Conservation (phyloP, 2,329 filamentous ascomycete genomes). For the Ophiocordyceps camponoti-rufipedis region DNA sequence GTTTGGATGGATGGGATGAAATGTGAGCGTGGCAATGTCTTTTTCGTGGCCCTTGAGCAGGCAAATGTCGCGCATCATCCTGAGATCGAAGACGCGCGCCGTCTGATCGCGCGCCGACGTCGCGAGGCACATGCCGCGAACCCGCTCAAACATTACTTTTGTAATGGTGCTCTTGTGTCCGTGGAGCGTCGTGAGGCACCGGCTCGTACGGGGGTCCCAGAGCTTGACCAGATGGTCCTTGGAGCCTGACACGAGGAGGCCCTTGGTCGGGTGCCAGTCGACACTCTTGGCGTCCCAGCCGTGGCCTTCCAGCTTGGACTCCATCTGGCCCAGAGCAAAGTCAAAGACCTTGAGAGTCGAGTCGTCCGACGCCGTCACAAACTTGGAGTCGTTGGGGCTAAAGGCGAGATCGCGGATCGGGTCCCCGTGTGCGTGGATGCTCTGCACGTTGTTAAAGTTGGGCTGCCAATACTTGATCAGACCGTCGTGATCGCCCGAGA, state of each 20-base stretch:
- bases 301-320: conserved; percentile 76
- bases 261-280: conserved; percentile 95
- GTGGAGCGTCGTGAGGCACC: conserved; percentile 83
- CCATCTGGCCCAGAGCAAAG: conserved; percentile 71
- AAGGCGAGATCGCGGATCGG: conserved; percentile 85
- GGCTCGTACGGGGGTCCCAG: conserved; percentile 87
- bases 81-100: conserved; percentile 80
- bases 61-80: conserved; percentile 96
- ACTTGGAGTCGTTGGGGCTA: conserved; percentile 85
- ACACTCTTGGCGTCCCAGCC: conserved; percentile 96
- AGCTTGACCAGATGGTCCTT: conserved; percentile 96
- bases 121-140: conserved; percentile 68
- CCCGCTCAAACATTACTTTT: conserved; percentile 76
- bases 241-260: conserved; percentile 82
- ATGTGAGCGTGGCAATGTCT: conserved; percentile 79
- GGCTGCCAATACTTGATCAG: conserved; percentile 97
- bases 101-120: conserved; percentile 89
- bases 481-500: conserved; percentile 89
- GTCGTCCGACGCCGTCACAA: conserved; percentile 90
- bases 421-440: conserved; percentile 77
- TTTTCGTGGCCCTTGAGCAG: conserved; percentile 90
- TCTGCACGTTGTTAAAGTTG: conserved; percentile 97
- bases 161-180: conserved; percentile 96
- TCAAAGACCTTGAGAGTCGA: conserved; percentile 90
- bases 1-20: conserved; percentile 85